Evolutionary conservation across 495 filamentous ascomycete species (phyloP).

Genomic region (Niebla homalea): DNA sequence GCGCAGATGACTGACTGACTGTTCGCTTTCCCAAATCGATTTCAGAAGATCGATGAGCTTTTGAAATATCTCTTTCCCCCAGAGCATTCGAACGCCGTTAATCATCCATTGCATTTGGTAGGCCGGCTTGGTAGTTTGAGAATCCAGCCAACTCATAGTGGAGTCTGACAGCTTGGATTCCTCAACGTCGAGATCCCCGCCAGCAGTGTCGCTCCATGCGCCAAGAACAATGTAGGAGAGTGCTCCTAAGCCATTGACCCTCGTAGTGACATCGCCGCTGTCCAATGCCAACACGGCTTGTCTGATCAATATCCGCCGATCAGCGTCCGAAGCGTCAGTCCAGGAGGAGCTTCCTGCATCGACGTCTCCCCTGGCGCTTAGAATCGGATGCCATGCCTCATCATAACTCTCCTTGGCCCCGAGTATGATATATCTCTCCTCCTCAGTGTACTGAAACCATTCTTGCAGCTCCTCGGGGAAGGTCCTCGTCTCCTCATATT

Average conservation of each 20-base stretch:
- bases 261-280: conserved; percentile 36
- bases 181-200: conserved; percentile 24
- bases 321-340: conserved; percentile 34
- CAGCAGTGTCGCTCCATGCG: conserved; percentile 63
- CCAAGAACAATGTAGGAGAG: conserved; percentile 67
- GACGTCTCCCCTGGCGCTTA: conserved; percentile 26
- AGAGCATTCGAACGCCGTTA: conserved; percentile 44
- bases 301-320: conserved; percentile 32
- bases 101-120: conserved; percentile 60
- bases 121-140: conserved; percentile 34
- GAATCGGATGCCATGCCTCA: conserved; percentile 43
- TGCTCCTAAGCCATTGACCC: conserved; percentile 56
- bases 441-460: conserved; percentile 85
- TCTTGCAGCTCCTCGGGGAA: conserved; percentile 86
- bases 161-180: conserved; percentile 7
- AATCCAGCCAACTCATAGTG: conserved; percentile 20
- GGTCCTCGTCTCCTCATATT: conserved; percentile 68
- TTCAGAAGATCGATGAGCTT: conserved; percentile 48
- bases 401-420: conserved; percentile 61
- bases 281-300: conserved; percentile 30
- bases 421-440: conserved; percentile 53
- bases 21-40: conserved; percentile 40
- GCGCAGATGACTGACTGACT: conserved; percentile 17
- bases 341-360: conserved; percentile 30
- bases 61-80: conserved; percentile 45